Conservation (phyloP, 1,284 basidiomycete genomes). For the Moniliophthora roreri region DNA sequence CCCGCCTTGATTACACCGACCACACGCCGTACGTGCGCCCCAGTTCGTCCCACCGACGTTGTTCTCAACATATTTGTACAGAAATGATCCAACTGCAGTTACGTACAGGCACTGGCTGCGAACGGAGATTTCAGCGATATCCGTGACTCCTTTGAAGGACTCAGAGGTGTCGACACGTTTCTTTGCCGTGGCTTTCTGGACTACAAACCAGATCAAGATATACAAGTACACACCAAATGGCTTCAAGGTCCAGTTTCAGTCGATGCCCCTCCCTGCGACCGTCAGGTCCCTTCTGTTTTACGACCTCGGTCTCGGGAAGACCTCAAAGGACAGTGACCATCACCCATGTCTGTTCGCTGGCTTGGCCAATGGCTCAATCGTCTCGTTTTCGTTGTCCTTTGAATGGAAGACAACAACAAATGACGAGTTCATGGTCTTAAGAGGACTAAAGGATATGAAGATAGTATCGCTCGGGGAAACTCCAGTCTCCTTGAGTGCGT, state of each 20-base stretch:
- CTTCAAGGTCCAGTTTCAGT: slow-evolving; percentile 45
- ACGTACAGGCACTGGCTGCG: slow-evolving; percentile 14
- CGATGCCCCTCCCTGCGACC: slow-evolving; percentile 51
- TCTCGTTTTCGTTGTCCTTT: slow-evolving; percentile 47
- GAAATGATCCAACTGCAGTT: neutral
- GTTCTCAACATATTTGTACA: slow-evolving; percentile 1
- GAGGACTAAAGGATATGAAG: slow-evolving; percentile 53
- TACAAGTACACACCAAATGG: slow-evolving; percentile 35
- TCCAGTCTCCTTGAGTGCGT: slow-evolving; percentile 62
- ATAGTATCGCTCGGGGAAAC: slow-evolving; percentile 65
- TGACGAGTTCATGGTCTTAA: slow-evolving; percentile 34
- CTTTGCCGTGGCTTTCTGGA: slow-evolving; percentile 79
- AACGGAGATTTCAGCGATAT: slow-evolving; percentile 64
- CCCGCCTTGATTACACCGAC: neutral
- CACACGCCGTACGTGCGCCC: neutral
- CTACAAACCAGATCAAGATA: slow-evolving; percentile 62
- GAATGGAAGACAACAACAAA: neutral
- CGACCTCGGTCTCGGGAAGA: slow-evolving; percentile 51
- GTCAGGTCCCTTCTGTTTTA: slow-evolving; percentile 73
- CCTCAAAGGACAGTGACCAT: slow-evolving; percentile 33
- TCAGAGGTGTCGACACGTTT: slow-evolving; percentile 44
- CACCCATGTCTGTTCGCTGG: slow-evolving; percentile 74
- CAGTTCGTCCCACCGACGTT: slow-evolving; percentile 15
- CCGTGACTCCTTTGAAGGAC: slow-evolving; percentile 54
- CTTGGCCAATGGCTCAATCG: slow-evolving; percentile 79